Conservation (phyloP, 306 rosid genomes). For the Carpinus viminea region DNA sequence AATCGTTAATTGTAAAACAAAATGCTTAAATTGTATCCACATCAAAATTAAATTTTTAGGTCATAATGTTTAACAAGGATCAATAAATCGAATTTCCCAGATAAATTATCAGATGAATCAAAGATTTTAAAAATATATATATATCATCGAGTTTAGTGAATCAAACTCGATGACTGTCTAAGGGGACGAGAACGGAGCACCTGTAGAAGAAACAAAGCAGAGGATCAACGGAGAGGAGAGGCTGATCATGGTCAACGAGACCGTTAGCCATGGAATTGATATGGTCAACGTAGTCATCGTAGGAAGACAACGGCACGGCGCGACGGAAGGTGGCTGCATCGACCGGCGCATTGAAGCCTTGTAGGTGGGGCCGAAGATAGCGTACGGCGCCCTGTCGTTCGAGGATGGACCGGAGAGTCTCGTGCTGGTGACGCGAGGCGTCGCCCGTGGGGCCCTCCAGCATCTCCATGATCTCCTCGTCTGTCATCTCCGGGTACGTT, state of each 20-base stretch:
- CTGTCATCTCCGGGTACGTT: constrained; percentile 18
- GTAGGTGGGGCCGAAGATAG: constrained; percentile 47
- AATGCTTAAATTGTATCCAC: too few species aligned
- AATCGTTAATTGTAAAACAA: too few species aligned
- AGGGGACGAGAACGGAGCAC: constrained; percentile 11
- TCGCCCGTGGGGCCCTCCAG: constrained; percentile 42
- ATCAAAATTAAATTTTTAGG: too few species aligned
- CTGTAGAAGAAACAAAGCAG: constrained; percentile 69
- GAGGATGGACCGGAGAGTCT: constrained; percentile 47
- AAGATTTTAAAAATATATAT: too few species aligned
- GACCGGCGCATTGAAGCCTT: constrained; percentile 9
- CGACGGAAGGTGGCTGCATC: constrained; percentile 38
- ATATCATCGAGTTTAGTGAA: too few species aligned
- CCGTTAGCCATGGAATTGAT: constrained; percentile 45
- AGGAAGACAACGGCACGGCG: constrained; percentile 50
- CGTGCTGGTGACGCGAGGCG: constrained; percentile 44
- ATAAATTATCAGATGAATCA: too few species aligned
- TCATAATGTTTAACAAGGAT: too few species aligned
- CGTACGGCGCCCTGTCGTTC: constrained; percentile 34
- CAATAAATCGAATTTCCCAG: too few species aligned
- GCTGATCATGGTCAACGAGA: constrained; percentile 14
- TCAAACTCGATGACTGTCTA: neutral
- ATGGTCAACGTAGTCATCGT: constrained; percentile 48
- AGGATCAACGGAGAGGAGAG: constrained; percentile 66
- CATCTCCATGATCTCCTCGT: constrained; percentile 42